Evolutionary conservation across 2,329 filamentous ascomycete genomes (phyloP), one percentile per base, ranked within the genome.

Genomic region (Aspergillus sp.): DNA sequence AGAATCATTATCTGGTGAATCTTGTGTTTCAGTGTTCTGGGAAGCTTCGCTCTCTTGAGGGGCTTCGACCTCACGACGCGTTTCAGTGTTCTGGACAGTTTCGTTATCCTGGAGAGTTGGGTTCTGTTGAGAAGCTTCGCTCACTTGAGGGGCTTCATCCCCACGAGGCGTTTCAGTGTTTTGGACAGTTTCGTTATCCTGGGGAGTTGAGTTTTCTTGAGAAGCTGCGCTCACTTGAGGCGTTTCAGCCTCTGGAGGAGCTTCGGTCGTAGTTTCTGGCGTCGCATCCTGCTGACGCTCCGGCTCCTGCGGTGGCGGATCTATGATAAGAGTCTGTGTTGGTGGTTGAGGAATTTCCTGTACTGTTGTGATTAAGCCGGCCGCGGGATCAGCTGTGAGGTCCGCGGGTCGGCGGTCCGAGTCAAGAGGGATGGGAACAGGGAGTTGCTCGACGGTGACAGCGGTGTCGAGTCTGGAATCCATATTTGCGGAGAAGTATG

Each of bases 401-500:
- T 41, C 59, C 14, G 56, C 15, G 11, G 52, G 27, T 39, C 33
- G 35, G 4, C 53, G 12, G 14, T 64, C 59, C 12, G 37, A 45
- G 47, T 47, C 59, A n/a, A 63, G 57, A 17, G 55, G 62, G 52
- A 60, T 44, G 5, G 61, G 50, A 5, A 57, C 59, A 37, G 61
- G 62, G 14, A 56, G 52, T 33, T 62, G 55, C 35, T 65, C 60
- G 43, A 64, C 58, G 35, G 43, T 56, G 21, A 59, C 56, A 4
- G 59, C 46, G 17, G 50, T 51, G 27, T 60, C 55, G 15, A 54
- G 44, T 23, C 40, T 52, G 40, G 63, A 58, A 54, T 68, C 66
- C 66, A 69, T 67, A 37, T 23, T 52, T 46, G 17, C 8, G 12
- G 31, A 15, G 44, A 14, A 25, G 33, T 47, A 54, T 45, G 47